Percentiles rank a stretch among this genome's conserved stretches.
phyloP scores from a whole-genome alignment of 441 rosid species.

The Raphanus hybrid region DNA sequence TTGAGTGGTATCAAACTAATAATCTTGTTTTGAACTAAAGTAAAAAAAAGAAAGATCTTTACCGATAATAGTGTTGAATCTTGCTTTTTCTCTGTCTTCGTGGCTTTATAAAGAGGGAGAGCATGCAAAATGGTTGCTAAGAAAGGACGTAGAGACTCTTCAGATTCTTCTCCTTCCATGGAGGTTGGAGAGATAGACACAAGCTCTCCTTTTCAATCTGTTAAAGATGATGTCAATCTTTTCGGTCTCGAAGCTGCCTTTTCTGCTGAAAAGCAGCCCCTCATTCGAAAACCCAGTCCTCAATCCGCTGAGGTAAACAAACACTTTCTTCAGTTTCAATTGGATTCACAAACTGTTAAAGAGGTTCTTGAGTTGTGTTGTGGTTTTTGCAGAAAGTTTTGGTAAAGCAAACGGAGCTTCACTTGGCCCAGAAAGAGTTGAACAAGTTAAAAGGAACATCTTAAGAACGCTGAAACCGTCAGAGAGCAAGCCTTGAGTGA shows the following conservation, averaged over 20 bases:
- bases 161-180: constrained; percentile 59
- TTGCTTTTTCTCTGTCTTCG: background rate
- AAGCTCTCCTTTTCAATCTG: constrained; percentile 93
- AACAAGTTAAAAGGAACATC: constrained; percentile 72
- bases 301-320: constrained; percentile 79
- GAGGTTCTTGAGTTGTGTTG: constrained; percentile 9
- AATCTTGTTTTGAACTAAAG: too few relatives aligned
- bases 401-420: constrained; percentile 91
- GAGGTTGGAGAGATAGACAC: constrained; percentile 98
- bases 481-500: constrained; percentile 77
- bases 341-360: background rate
- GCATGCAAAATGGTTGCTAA: constrained; percentile 73
- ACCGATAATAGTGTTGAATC: background rate
- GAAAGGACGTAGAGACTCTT: constrained; percentile 60
- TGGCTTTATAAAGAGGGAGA: background rate
- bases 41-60: too few relatives aligned
- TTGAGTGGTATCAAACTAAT: too few relatives aligned
- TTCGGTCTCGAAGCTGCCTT: constrained; percentile 88
- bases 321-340: background rate
- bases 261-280: constrained; percentile 77
- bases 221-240: constrained; percentile 87
- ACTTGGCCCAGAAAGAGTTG: constrained; percentile 81
- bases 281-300: constrained; percentile 67
- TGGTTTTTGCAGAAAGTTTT: constrained; percentile 63
- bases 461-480: constrained; percentile 74